Conservation (phyloP, 2,329 filamentous ascomycete species). For the Colletotrichum sansevieriae region DNA sequence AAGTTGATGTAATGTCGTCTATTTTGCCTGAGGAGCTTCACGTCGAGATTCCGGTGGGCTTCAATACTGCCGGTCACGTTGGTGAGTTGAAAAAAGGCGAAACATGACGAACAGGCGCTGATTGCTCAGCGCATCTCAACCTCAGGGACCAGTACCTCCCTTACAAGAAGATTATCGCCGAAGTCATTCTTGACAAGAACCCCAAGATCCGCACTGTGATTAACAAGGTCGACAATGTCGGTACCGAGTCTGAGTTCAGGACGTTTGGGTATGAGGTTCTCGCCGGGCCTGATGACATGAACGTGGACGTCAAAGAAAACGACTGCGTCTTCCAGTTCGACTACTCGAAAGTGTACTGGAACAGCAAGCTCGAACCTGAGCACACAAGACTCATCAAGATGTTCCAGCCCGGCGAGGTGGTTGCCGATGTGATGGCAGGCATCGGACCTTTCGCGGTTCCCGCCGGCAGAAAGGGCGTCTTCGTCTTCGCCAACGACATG, state of each 20-base stretch:
- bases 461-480: constrained; percentile 88
- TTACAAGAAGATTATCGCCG: constrained; percentile 87
- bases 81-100: constrained; percentile 60
- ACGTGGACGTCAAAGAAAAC: constrained; percentile 86
- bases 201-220: constrained; percentile 86
- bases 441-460: constrained; percentile 96
- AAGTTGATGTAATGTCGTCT: constrained; percentile 85
- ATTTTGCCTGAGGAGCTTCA: constrained; percentile 85
- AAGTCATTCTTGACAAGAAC: constrained; percentile 93
- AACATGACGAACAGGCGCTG: constrained; percentile 40
- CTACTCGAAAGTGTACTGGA: constrained; percentile 98
- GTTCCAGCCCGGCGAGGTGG: constrained; percentile 87
- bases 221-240: constrained; percentile 94
- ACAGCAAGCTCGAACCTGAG: constrained; percentile 89
- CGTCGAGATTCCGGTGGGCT: constrained; percentile 86
- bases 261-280: constrained; percentile 95
- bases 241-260: constrained; percentile 85
- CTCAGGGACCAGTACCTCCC: constrained; percentile 85
- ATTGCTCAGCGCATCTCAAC: constrained; percentile 82
- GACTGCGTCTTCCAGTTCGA: constrained; percentile 92
- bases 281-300: constrained; percentile 82
- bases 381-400: constrained; percentile 82
- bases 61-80: constrained; percentile 90
- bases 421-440: constrained; percentile 97
- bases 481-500: constrained; percentile 97